Conservation (phyloP, 148 eudicot species). For the Rhododendron griersonianum region DNA sequence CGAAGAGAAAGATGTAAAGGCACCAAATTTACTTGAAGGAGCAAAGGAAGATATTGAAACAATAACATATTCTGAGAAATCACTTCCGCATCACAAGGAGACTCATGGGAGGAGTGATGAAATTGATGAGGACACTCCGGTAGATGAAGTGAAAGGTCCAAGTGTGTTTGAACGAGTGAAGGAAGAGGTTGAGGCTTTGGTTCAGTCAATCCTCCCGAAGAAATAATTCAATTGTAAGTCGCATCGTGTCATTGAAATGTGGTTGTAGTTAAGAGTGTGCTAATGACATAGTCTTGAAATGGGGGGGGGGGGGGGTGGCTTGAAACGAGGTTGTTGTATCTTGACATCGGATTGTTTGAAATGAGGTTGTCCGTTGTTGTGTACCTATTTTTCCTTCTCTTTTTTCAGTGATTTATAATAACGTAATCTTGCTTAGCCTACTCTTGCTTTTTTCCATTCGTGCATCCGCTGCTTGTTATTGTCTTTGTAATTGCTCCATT, state of each 20-base stretch:
- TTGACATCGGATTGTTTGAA: neutral
- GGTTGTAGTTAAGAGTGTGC: neutral
- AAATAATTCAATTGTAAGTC: conserved; percentile 27
- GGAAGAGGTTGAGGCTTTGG: conserved; percentile 84
- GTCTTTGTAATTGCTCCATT: neutral
- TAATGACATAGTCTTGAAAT: neutral
- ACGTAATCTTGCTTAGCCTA: neutral
- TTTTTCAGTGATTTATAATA: neutral
- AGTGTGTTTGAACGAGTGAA: conserved; percentile 62
- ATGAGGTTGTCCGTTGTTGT: neutral
- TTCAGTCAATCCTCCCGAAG: conserved; percentile 51
- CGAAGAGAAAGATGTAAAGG: conserved; percentile 44
- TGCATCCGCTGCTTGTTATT: conserved; percentile 1
- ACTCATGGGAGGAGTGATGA: conserved; percentile 82
- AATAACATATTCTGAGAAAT: conserved; percentile 22
- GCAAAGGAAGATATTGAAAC: conserved; percentile 42
- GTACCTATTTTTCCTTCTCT: neutral
- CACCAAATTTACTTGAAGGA: conserved; percentile 36
- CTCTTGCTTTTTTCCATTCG: neutral
- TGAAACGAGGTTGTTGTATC: neutral
- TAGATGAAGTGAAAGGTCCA: conserved; percentile 69
- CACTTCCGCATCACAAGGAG: conserved; percentile 62
- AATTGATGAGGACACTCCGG: conserved; percentile 64
- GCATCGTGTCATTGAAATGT: neutral
- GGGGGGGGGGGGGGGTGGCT: neutral